Evolutionary conservation across 1,284 basidiomycete genomes (phyloP).

Genomic region (Pseudozyma sp.): DNA sequence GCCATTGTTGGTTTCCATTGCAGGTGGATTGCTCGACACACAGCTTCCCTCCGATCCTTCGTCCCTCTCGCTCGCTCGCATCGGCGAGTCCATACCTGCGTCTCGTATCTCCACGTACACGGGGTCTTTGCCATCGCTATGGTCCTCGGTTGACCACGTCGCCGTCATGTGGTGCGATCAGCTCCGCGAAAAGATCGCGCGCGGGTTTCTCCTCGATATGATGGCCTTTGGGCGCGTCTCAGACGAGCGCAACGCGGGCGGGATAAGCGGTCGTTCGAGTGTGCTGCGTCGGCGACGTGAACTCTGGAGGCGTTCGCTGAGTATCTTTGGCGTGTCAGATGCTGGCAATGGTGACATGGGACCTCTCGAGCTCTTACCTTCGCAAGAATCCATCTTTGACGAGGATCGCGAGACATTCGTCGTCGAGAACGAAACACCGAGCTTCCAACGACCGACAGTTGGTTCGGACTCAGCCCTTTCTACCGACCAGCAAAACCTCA

Average conservation of each 20-base stretch:
- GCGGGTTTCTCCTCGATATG: conserved; percentile 53
- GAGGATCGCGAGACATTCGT: conserved; percentile 34
- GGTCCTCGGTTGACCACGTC: conserved; percentile 94
- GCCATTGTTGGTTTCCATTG: conserved; percentile 81
- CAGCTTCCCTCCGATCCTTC: conserved; percentile 94
- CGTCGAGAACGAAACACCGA: conserved; percentile 19
- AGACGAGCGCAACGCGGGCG: conserved; percentile 27
- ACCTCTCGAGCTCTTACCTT: conserved; percentile 17
- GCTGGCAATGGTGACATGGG: conserved; percentile 38
- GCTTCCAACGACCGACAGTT: conserved; percentile 1
- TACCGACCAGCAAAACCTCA: neutral
- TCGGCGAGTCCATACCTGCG: conserved; percentile 22
- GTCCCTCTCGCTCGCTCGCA: conserved; percentile 73
- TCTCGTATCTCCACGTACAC: conserved; percentile 76
- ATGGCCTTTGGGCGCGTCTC: conserved; percentile 43
- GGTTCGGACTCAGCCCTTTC: conserved; percentile 19
- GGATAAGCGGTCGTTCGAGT: conserved; percentile 18
- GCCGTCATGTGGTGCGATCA: conserved; percentile 99
- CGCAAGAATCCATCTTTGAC: conserved; percentile 10
- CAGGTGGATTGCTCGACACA: conserved; percentile 90
- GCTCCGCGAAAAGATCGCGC: conserved; percentile 85
- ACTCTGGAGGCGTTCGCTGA: conserved; percentile 52
- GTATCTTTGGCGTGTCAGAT: conserved; percentile 34
- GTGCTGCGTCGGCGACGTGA: conserved; percentile 45
- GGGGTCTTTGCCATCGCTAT: conserved; percentile 85